Base-by-base conservation (phyloP, 2,329 filamentous ascomycete species). In the Beauveria bassiana region DNA sequence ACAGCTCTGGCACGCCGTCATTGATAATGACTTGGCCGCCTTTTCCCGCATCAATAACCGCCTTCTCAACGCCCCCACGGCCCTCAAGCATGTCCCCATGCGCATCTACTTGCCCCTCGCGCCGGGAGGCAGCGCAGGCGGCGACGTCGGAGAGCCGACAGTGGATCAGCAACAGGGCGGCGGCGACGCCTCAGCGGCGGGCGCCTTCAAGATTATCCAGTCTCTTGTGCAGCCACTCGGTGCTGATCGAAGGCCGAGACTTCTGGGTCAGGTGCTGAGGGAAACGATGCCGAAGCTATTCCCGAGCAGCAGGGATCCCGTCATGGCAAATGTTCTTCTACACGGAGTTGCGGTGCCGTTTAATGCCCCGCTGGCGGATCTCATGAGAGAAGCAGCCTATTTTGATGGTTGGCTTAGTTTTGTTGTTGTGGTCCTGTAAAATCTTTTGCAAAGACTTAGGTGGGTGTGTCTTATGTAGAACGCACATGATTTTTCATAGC, bases 371-470 rank as follows among this genome's bases (percentile, higher is more conserved):
- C 74, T 99, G 20, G 89, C 91, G 69, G 93, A 97, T 52, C 73
- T 99, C 62, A 89, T 95, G 75, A 83, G 86, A 61, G 88, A 89
- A 69, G 89, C 90, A 4, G 86, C 91, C 1, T 98, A 97, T 78
- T 86, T 91, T 0, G 95, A 99, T 75, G 95, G 95, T 0, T 99
- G 93, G 88, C 74, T 96, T 28, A 91, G 91, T 73, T 75, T 97
- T 47, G 89, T 91, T 58, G 83, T 97, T 5, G 81, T 87, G 22
- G 88, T 96, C 78, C 79, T 91, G 70, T 77, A 64, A 73, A 72
- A n/a, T 16, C 26, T 12, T 50, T 20, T 7, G 3, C 28, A 4
- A 18, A 10, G 20, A 31, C 24, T 45, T 3, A 8, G 9, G 18
- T 9, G 22, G 14, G 7, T 1, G 2, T 22, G 22, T 34, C 34